phyloP scores from a whole-genome alignment of 805 yeast genomes.

The Lachancea sp. region DNA sequence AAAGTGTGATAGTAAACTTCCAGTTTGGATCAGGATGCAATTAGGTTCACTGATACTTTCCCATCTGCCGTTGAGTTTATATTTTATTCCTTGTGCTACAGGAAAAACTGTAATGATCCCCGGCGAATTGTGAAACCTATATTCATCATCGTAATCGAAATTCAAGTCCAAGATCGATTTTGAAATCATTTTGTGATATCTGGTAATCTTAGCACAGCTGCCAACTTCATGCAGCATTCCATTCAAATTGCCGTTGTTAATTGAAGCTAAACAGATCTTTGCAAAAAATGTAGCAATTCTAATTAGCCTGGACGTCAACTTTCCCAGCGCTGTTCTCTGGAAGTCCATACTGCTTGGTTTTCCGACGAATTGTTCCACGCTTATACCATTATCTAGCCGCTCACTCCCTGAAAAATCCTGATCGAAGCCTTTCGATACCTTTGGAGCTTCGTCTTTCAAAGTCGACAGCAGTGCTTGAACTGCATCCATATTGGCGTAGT shows the following conservation, averaged over 20 bases:
- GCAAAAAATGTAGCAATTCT: conserved; percentile 23
- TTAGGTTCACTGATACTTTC: conserved; percentile 20
- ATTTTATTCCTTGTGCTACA: conserved; percentile 20
- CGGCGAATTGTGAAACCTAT: conserved; percentile 12
- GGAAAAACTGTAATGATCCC: conserved; percentile 30
- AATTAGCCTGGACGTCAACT: conserved; percentile 18
- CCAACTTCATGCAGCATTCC: conserved; percentile 6
- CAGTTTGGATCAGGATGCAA: conserved; percentile 29
- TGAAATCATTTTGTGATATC: conserved; percentile 15
- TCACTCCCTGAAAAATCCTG: conserved; percentile 26
- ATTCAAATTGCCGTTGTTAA: conserved; percentile 8
- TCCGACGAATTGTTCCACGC: conserved; percentile 26
- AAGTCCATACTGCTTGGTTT: conserved; percentile 16
- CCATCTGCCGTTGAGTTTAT: conserved; percentile 28
- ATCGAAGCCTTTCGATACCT: conserved; percentile 21
- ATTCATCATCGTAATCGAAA: conserved; percentile 16
- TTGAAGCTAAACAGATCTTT: conserved; percentile 17
- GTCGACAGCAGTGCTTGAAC: conserved; percentile 14
- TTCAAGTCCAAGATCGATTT: conserved; percentile 11
- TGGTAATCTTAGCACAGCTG: conserved; percentile 19
- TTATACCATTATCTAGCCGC: conserved; percentile 11
- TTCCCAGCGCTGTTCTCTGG: conserved; percentile 14
- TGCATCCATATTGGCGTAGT: conserved; percentile 25
- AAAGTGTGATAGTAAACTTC: conserved; percentile 16
- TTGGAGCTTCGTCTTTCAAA: conserved; percentile 12